Conservation (phyloP, 1,139 yeast species). For the Sugiyamaella xylanicola region DNA sequence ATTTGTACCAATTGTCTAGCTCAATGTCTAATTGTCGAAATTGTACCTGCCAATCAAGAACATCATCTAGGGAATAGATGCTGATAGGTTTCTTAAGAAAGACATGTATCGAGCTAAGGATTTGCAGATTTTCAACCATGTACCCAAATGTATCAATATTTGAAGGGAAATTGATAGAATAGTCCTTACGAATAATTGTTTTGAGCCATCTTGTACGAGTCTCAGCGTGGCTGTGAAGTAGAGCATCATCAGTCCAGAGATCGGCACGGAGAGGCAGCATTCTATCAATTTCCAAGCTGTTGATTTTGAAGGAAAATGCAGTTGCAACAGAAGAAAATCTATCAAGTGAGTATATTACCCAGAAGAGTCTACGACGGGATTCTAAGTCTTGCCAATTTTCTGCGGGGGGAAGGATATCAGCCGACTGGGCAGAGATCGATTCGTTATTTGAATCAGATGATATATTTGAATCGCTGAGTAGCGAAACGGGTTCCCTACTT, state of each 20-base stretch:
- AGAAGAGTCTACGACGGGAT: conserved; percentile 30
- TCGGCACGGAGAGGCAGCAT: conserved; percentile 28
- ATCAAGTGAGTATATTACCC: conserved; percentile 32
- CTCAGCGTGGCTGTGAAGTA: not conserved
- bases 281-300: conserved; percentile 27
- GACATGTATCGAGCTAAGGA: conserved; percentile 29
- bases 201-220: conserved; percentile 26
- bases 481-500: conserved; percentile 22
- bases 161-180: conserved; percentile 18
- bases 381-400: conserved; percentile 27
- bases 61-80: conserved; percentile 28
- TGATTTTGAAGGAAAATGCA: conserved; percentile 29
- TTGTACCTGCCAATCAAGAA: conserved; percentile 31
- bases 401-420: conserved; percentile 27
- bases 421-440: conserved; percentile 26
- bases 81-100: conserved; percentile 31
- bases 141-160: conserved; percentile 29
- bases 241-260: conserved; percentile 23
- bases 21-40: conserved; percentile 31
- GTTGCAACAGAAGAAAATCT: conserved; percentile 32
- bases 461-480: not conserved
- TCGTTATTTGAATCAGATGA: conserved; percentile 8
- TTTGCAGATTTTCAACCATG: conserved; percentile 27
- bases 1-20: conserved; percentile 30
- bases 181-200: conserved; percentile 21